These are phyloP conservation scores for Cardiospermum halicacabum DNA, from an alignment of 345 rosid species.

Conservation along the genomic window DNA sequence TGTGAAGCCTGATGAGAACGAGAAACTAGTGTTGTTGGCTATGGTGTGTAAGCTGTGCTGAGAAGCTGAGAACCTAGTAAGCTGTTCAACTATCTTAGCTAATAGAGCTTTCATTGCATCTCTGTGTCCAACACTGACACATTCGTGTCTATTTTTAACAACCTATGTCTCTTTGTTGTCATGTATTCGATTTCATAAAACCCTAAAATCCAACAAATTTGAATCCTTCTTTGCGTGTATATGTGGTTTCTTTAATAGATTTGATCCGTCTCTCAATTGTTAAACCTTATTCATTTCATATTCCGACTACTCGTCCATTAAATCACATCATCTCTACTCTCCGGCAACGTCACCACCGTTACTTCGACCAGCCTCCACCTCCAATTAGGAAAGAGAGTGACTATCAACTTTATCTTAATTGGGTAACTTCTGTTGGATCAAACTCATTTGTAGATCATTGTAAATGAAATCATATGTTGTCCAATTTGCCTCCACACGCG, in stretches of 20 bases:
- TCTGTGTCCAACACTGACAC: slow-evolving; percentile 15
- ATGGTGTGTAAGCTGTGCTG: no score
- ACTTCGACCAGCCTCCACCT: slow-evolving; percentile 16
- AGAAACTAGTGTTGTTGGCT: no score
- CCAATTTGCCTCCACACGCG: slow-evolving; percentile 44
- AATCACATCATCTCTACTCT: slow-evolving; percentile 26
- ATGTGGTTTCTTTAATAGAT: slow-evolving; percentile 37
- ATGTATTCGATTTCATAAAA: slow-evolving; percentile 10
- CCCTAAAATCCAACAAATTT: slow-evolving; percentile 5
- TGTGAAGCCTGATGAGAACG: slow-evolving; percentile 13
- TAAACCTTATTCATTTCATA: slow-evolving; percentile 21
- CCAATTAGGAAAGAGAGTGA: slow-evolving; percentile 15
- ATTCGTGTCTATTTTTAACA: slow-evolving; percentile 32
- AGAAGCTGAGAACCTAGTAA: no score
- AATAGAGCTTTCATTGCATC: slow-evolving; percentile 5
- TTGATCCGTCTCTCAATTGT: slow-evolving; percentile 37
- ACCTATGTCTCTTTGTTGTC: slow-evolving; percentile 18
- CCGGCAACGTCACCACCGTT: slow-evolving; percentile 6
- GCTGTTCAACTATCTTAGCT: not conserved
- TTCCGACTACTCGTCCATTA: slow-evolving; percentile 35
- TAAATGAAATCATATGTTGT: slow-evolving; percentile 39
- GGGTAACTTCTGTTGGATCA: slow-evolving; percentile 48
- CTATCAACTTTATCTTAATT: slow-evolving; percentile 30
- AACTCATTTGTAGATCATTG: slow-evolving; percentile 42
- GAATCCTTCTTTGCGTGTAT: slow-evolving; percentile 2